Percentiles rank a stretch among this genome's conserved stretches.
Evolutionary conservation across 768 basidiomycete genomes (phyloP).

Genomic region (Rhizopogon salebrosus): DNA sequence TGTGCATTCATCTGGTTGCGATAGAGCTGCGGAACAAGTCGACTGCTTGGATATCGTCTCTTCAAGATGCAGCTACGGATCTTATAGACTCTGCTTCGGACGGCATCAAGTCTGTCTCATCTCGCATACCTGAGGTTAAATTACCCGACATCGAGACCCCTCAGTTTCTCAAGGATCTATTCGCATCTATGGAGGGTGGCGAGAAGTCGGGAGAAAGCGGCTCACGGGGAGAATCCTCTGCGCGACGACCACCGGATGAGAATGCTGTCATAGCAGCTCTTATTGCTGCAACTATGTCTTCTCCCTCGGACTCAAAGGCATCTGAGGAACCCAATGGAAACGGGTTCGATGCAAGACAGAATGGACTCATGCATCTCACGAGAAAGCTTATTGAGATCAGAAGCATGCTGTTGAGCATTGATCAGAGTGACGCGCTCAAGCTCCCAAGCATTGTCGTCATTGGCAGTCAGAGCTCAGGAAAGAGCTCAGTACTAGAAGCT

Average conservation of each 20-base stretch:
- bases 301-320: conserved; percentile 58
- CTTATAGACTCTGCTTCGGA: conserved; percentile 70
- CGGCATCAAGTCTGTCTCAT: conserved; percentile 54
- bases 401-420: conserved; percentile 90
- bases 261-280: conserved; percentile 67
- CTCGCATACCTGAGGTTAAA: conserved; percentile 56
- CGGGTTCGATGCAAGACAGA: conserved; percentile 49
- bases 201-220: conserved; percentile 26
- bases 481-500: conserved; percentile 95
- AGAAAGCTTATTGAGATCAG: conserved; percentile 94
- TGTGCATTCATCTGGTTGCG: background rate
- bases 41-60: conserved; percentile 56
- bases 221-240: conserved; percentile 29
- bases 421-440: conserved; percentile 91
- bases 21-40: conserved; percentile 71
- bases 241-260: conserved; percentile 45
- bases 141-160: conserved; percentile 52
- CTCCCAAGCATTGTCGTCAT: conserved; percentile 97
- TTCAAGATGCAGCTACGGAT: conserved; percentile 67
- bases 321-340: conserved; percentile 24
- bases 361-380: conserved; percentile 91
- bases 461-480: conserved; percentile 97
- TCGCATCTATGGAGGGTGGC: conserved; percentile 28
- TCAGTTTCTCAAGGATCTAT: conserved; percentile 67
- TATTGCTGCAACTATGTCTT: conserved; percentile 73